Conservation (phyloP, 2,329 filamentous ascomycete species). For the Zymoseptoria crescenta region DNA sequence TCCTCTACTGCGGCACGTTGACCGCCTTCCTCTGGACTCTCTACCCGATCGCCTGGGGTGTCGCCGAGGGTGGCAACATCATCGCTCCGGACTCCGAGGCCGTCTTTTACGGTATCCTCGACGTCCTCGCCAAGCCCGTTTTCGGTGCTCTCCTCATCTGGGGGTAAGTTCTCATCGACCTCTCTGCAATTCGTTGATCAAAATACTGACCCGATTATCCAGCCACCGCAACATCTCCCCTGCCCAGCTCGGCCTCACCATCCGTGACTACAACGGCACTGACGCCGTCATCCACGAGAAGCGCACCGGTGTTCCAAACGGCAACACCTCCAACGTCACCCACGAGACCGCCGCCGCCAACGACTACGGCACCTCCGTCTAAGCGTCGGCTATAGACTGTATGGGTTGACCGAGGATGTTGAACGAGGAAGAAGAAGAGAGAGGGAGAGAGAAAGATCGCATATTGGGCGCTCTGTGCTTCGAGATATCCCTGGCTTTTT, state of each 20-base stretch:
- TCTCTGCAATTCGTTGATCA: background rate
- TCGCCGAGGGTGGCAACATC: slow-evolving; percentile 57
- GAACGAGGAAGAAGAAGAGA: background rate
- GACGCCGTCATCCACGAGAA: slow-evolving; percentile 27
- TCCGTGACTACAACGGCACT: slow-evolving; percentile 41
- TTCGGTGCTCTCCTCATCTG: slow-evolving; percentile 55
- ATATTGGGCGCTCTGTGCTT: background rate
- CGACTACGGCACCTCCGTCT: background rate
- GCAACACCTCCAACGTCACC: slow-evolving; percentile 2
- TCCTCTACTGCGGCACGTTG: slow-evolving; percentile 49
- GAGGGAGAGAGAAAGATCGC: background rate
- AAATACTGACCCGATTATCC: background rate
- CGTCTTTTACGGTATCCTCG: slow-evolving; percentile 61
- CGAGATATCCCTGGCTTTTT: background rate
- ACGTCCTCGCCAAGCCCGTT: slow-evolving; percentile 56
- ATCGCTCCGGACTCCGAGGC: slow-evolving; percentile 60
- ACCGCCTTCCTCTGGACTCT: slow-evolving; percentile 57
- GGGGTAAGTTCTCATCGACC: slow-evolving; percentile 29
- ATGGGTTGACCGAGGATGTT: no score
- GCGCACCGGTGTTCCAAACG: slow-evolving; percentile 21
- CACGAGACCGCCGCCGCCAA: background rate
- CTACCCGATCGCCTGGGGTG: slow-evolving; percentile 57
- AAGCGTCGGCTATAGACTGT: background rate
- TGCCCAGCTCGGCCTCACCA: slow-evolving; percentile 46
- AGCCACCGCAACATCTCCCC: slow-evolving; percentile 54